Conservation (phyloP, 2,329 filamentous ascomycete genomes). For the Beauveria bassiana region DNA sequence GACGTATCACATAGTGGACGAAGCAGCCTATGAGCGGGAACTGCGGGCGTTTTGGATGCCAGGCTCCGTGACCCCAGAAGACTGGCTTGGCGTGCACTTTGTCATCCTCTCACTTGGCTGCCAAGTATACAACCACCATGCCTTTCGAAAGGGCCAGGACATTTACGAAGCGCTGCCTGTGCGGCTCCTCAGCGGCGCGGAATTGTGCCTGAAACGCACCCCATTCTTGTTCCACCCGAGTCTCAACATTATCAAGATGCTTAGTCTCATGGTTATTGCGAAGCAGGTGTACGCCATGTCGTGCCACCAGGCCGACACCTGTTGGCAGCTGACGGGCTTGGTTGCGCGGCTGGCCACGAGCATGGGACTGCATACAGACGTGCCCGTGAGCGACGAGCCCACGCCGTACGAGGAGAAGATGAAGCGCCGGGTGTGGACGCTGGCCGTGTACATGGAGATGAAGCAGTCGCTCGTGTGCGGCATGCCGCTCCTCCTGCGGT, state of each 20-base stretch:
- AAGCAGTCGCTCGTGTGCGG: slow-evolving; percentile 9
- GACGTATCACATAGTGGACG: slow-evolving; percentile 2
- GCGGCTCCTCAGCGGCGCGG: slow-evolving; percentile 4
- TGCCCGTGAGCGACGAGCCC: neutral
- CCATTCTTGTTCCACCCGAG: slow-evolving; percentile 9
- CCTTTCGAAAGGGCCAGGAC: neutral
- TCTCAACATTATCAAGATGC: slow-evolving; percentile 4
- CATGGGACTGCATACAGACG: slow-evolving; percentile 1
- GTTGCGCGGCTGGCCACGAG: slow-evolving; percentile 1
- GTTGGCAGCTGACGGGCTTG: slow-evolving; percentile 12
- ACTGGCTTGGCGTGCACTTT: slow-evolving; percentile 8
- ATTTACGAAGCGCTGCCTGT: neutral
- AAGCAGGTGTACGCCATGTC: slow-evolving; percentile 13
- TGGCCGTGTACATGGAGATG: slow-evolving; percentile 10
- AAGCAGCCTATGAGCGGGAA: neutral
- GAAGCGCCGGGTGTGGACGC: slow-evolving; percentile 6
- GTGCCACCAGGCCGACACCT: slow-evolving; percentile 10
- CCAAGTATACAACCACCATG: slow-evolving; percentile 5
- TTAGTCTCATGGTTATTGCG: slow-evolving; percentile 6
- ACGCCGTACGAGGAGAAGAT: neutral
- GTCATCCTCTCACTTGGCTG: slow-evolving; percentile 8
- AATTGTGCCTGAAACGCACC: slow-evolving; percentile 9
- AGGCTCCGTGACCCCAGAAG: neutral
- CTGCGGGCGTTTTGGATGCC: slow-evolving; percentile 7
- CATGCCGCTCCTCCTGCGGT: slow-evolving; percentile 9